Evolutionary conservation across 2,329 filamentous ascomycete genomes (phyloP), one percentile per base, ranked within the genome.

Genomic region (Periconia sp.): DNA sequence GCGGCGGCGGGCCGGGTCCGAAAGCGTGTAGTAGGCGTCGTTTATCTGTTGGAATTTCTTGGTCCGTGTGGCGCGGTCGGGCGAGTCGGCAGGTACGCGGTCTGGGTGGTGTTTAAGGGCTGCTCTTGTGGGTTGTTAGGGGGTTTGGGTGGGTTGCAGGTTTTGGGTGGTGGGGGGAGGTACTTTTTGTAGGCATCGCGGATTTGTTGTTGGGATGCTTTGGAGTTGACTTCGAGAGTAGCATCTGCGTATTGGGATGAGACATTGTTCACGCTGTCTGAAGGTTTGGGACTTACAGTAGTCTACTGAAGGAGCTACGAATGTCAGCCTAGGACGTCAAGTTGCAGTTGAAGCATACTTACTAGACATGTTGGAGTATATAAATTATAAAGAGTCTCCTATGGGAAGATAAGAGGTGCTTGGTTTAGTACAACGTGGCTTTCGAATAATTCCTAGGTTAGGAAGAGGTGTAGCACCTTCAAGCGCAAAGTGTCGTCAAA

Each of bases 21-120:
- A 95, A 19, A 97, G 84, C 0, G 89, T 92, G 70, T 89, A 95
- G 78, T 95, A 96, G 50, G 91, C 90, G 65, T 95, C 91, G 74
- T 95, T 95, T 62, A 96, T 88, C 54, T 88, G 83, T 70, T 96
- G 91, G 76, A 96, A 96, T 66, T 86, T 86, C 63, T 88, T 88
- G 5, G 94, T 99, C 62, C 92, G 88, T 10, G 82, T 72, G 16
- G 83, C 71, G 52, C 92, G 89, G 58, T 97, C 91, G 25, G 92
- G 89, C 4, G 90, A 92, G 72, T 91, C 84, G 54, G 82, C 75
- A 19, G 91, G 80, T 28, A 99, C 90, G 46, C 94, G 88, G 69
- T 99, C 94, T 2, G 92, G 92, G 69, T 97, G 92, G 52, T 89
- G 91, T 73, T 94, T 95, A 32, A 97, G 78, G 4, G 92, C 92